Conservation (phyloP, 2,329 filamentous ascomycete genomes). For the Penicillium sp. region DNA sequence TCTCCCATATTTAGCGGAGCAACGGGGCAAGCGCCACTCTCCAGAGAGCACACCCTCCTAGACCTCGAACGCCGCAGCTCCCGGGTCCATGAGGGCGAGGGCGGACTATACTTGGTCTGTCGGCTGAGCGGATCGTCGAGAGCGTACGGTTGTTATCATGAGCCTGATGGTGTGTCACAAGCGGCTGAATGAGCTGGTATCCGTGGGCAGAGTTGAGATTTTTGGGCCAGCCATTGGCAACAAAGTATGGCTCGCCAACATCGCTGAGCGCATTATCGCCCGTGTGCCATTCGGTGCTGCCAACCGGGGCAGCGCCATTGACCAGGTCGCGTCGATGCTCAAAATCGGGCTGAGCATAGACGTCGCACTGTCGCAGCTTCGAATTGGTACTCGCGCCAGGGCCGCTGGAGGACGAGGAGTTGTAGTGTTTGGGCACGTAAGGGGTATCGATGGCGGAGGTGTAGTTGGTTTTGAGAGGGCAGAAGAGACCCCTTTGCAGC, state of each 20-base stretch:
- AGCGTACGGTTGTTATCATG: slow-evolving; percentile 44
- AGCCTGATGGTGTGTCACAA: slow-evolving; percentile 43
- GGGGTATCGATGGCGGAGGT: slow-evolving; percentile 37
- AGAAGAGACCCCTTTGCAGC: slow-evolving; percentile 46
- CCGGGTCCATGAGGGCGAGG: slow-evolving; percentile 25
- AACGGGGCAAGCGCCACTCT: slow-evolving; percentile 30
- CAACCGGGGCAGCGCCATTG: slow-evolving; percentile 42
- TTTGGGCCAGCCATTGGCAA: slow-evolving; percentile 49
- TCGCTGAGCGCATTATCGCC: slow-evolving; percentile 37
- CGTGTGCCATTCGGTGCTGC: slow-evolving; percentile 40
- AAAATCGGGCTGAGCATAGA: slow-evolving; percentile 45
- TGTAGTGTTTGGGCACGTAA: slow-evolving; percentile 35
- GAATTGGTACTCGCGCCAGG: slow-evolving; percentile 34
- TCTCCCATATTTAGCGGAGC: slow-evolving; percentile 37
- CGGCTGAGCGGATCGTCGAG: slow-evolving; percentile 43
- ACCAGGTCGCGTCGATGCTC: slow-evolving; percentile 41
- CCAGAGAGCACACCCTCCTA: slow-evolving; percentile 37
- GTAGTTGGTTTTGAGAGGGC: slow-evolving; percentile 40
- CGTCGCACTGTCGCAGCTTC: slow-evolving; percentile 43
- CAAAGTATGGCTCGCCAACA: slow-evolving; percentile 39
- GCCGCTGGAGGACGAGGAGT: slow-evolving; percentile 28
- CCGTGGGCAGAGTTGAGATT: slow-evolving; percentile 41
- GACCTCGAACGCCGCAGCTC: slow-evolving; percentile 41
- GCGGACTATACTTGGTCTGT: slow-evolving; percentile 20
- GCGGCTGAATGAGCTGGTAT: slow-evolving; percentile 47